A percentile compares a stretch with the other conserved stretches of the same genome.
phyloP scores from a whole-genome alignment of 139 green algal species.

The Chlorella vulgaris region DNA sequence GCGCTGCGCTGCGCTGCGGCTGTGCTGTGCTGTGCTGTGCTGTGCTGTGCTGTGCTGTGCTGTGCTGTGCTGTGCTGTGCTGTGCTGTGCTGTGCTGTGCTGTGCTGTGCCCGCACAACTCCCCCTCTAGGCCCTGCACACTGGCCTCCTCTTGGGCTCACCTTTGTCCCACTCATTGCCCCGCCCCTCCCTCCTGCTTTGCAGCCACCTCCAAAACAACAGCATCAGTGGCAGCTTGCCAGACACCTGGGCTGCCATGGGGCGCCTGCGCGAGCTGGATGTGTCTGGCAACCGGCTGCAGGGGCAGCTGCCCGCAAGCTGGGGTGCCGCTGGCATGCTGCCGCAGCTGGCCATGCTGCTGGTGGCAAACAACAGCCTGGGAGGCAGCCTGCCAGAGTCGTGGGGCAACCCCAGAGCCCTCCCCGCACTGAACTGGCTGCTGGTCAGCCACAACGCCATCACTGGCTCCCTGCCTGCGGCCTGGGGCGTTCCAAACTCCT shows the following conservation, averaged over 20 bases:
- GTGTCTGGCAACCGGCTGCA: neutral
- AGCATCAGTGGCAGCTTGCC: neutral
- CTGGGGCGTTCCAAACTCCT: slow-evolving; percentile 15
- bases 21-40: neutral
- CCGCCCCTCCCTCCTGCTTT: no score
- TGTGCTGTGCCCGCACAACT: neutral
- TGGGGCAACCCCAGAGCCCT: slow-evolving; percentile 10
- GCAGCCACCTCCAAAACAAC: slow-evolving; percentile 1
- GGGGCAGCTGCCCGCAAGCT: neutral
- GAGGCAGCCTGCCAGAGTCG: neutral
- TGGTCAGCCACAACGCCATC: neutral
- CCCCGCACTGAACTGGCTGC: slow-evolving; percentile 15
- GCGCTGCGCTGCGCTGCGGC: neutral
- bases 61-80: no score
- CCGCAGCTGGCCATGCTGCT: neutral
- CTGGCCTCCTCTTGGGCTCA: neutral
- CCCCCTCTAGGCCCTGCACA: no score
- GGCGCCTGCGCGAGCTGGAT: neutral
- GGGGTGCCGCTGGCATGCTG: neutral
- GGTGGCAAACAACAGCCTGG: neutral
- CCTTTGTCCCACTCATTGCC: neutral
- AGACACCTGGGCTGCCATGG: neutral
- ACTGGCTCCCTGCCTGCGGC: slow-evolving; percentile 1
- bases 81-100: neutral
- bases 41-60: no score